phyloP scores from a whole-genome alignment of 176 grass and related monocot species.

The Themeda triandra region DNA sequence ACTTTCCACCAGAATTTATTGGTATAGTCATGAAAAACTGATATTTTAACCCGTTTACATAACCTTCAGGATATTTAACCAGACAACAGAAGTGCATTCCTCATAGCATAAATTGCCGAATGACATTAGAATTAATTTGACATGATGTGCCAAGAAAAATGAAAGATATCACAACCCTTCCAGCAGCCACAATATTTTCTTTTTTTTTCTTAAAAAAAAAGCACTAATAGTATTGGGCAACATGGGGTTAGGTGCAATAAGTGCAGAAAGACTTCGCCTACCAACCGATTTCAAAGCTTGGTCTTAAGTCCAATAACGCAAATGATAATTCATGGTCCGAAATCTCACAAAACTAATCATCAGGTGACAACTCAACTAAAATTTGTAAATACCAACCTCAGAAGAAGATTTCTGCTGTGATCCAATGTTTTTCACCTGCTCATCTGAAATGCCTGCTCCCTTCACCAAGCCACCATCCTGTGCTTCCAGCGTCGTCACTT shows the following conservation, averaged over 20 bases:
- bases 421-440: not conserved
- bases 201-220: no score
- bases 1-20: not conserved
- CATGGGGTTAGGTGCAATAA: constrained; percentile 5
- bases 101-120: not conserved
- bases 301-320: constrained; percentile 4
- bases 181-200: not conserved
- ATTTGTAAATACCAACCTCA: constrained; percentile 21
- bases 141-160: not conserved
- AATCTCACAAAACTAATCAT: constrained; percentile 1
- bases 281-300: constrained; percentile 22
- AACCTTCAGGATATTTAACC: not conserved
- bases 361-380: constrained; percentile 22
- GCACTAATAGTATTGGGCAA: not conserved
- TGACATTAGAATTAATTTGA: not conserved
- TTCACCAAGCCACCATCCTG: not conserved
- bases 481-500: not conserved
- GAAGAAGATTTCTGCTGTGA: constrained; percentile 27
- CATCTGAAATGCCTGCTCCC: not conserved
- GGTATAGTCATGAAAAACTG: not conserved
- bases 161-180: not conserved
- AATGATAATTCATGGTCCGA: constrained; percentile 14
- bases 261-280: not conserved
- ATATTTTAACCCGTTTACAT: not conserved
- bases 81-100: not conserved